These are phyloP conservation scores for Hypoxylon sp. DNA, from an alignment of 2,329 filamentous ascomycete genomes.

Conservation along the genomic window DNA sequence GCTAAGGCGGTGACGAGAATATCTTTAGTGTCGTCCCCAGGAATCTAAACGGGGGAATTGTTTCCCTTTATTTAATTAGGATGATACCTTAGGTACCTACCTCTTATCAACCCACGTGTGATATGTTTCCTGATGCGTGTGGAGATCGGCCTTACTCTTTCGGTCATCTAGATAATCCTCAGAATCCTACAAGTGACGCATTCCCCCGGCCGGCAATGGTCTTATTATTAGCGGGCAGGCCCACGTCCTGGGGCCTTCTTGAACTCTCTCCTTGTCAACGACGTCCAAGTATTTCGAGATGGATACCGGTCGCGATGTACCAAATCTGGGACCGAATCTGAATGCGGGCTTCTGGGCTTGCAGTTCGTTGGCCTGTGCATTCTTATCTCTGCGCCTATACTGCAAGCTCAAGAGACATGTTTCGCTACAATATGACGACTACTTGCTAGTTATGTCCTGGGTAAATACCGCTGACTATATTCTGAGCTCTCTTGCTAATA, in stretches of 20 bases:
- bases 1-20: neutral
- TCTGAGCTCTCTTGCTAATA: neutral
- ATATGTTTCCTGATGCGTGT: neutral
- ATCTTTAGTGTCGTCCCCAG: neutral
- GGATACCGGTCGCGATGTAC: conserved; percentile 18
- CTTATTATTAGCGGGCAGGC: conserved; percentile 18
- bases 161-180: neutral
- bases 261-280: conserved; percentile 9
- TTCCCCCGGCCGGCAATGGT: conserved; percentile 5
- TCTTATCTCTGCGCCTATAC: conserved; percentile 24
- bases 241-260: conserved; percentile 4
- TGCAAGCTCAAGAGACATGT: conserved; percentile 16
- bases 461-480: neutral
- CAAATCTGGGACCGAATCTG: conserved; percentile 20
- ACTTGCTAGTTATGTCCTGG: conserved; percentile 23
- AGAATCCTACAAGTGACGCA: conserved; percentile 22
- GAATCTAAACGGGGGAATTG: neutral
- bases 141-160: neutral
- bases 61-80: conserved; percentile 13
- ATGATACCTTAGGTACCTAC: neutral
- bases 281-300: conserved; percentile 13
- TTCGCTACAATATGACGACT: conserved; percentile 19
- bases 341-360: conserved; percentile 21
- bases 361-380: conserved; percentile 14
- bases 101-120: conserved; percentile 2